phyloP scores from a whole-genome alignment of 1,284 basidiomycete genomes.

The Schizopora paradoxa region DNA sequence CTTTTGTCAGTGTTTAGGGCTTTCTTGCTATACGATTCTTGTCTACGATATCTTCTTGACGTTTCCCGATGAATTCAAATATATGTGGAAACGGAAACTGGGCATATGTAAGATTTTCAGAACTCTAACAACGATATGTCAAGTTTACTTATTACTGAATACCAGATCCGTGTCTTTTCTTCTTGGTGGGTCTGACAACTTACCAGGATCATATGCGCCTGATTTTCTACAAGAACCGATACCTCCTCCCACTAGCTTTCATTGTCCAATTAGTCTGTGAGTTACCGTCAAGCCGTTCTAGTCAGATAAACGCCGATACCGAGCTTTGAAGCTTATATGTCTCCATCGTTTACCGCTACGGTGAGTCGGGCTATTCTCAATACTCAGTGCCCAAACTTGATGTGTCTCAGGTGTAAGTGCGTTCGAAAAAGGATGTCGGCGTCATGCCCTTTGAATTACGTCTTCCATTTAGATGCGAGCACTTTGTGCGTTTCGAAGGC shows the following conservation, averaged over 20 bases:
- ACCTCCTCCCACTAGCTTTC: conserved; percentile 15
- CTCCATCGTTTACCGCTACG: conserved; percentile 1
- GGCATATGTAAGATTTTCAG: conserved; percentile 2
- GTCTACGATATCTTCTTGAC: conserved; percentile 16
- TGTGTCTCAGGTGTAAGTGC: no score
- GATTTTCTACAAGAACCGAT: conserved; percentile 11
- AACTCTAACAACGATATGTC: background rate
- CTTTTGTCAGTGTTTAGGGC: conserved; percentile 16
- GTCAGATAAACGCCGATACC: no score
- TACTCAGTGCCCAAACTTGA: no score
- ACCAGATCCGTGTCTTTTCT: conserved; percentile 15
- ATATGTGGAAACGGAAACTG: conserved; percentile 13
- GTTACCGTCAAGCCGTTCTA: no score
- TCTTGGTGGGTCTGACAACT: conserved; percentile 5
- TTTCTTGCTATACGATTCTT: conserved; percentile 13
- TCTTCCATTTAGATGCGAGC: no score
- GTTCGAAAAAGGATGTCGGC: no score
- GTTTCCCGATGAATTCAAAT: conserved; percentile 14
- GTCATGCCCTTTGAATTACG: no score
- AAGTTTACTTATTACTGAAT: no score
- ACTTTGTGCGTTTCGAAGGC: conserved; percentile 16
- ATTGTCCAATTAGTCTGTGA: conserved; percentile 13
- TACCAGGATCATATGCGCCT: background rate
- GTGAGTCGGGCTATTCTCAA: no score
- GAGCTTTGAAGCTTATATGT: conserved; percentile 16